Base-by-base conservation (phyloP, 1,284 basidiomycete genomes). In the Neolentinus lepideus region DNA sequence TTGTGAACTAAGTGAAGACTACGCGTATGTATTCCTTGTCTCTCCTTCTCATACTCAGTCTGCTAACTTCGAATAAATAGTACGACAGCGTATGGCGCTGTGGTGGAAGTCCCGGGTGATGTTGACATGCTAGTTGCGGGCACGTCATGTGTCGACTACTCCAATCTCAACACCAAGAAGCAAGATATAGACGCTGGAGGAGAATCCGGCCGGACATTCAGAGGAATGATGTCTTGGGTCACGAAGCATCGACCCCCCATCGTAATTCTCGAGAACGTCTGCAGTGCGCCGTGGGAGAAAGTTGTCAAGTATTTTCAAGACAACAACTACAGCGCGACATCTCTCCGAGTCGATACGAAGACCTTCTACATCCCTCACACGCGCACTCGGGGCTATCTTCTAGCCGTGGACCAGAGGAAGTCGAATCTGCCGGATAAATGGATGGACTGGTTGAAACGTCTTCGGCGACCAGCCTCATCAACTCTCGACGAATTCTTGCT, bases 111-210 rank as follows among this genome's bases (percentile, higher is more conserved):
- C 0, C 94, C 94, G 0, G 93, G 92, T 16, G 85, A 96, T 62
- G 92, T 94, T 9, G 95, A 98, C 68, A 73, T 95, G 38, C 78
- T 95, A 19, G 82, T 98, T 55, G 94, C 94, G 1, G 94, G 94
- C 21, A 98, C 94, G 0, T 96, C 93, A 6, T 98, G 94, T 62
- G 94, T 98, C 61, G 95, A 98, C 69, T 98, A 96, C 65, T 98
- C 95, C 14, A 92, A 90, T 63, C 79, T 98, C 54, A 98, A 98
- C 71, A 96, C 92, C 64, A 83, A 90, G 67, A 94, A 94, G 69
- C 93, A 98, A 69, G 88, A 84, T 50, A 90, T 96, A 38, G 85
- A 92, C 51, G 90, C 79, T 11, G 85, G 88, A 58, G 93, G 94
- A 50, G 93, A 96, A 69, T 94, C 91, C 8, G 92, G 92, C n/a